phyloP scores from a whole-genome alignment of 192 early-diverging fungal species.

The Geosiphon pyriformis region DNA sequence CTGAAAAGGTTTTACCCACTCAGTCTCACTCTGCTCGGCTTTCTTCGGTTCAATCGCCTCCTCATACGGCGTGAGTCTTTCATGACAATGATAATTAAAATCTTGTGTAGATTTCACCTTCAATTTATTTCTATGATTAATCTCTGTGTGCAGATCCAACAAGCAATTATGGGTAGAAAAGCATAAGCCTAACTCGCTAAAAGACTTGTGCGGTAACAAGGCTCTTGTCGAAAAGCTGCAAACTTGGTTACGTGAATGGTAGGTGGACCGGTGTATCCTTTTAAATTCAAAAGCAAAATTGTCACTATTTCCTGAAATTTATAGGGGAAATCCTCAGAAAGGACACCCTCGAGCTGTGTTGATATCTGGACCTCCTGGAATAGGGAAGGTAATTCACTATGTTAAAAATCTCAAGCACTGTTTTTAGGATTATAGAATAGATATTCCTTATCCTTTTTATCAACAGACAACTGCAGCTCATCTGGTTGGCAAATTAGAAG shows the following conservation, averaged over 20 bases:
- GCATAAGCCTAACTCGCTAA: constrained; percentile 74
- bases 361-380: constrained; percentile 93
- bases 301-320: too few species aligned
- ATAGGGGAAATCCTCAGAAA: not conserved
- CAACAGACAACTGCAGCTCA: constrained; percentile 81
- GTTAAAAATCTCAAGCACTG: not conserved
- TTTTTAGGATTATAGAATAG: not conserved
- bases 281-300: too few species aligned
- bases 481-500: constrained; percentile 72
- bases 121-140: not conserved
- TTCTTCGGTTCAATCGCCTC: too few species aligned
- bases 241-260: constrained; percentile 78
- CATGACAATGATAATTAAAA: too few species aligned
- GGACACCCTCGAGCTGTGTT: constrained; percentile 55
- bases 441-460: not conserved
- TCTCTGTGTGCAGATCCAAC: not conserved
- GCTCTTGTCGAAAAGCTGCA: constrained; percentile 58
- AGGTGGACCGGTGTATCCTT: constrained; percentile 17
- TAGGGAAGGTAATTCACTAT: constrained; percentile 64
- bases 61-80: too few species aligned
- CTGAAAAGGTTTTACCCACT: too few species aligned
- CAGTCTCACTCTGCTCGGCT: too few species aligned
- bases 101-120: not conserved
- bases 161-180: constrained; percentile 95
- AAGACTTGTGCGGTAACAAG: constrained; percentile 88